Evolutionary conservation across 305 asterid genomes (phyloP).

Genomic region (Fraxinus platypoda): DNA sequence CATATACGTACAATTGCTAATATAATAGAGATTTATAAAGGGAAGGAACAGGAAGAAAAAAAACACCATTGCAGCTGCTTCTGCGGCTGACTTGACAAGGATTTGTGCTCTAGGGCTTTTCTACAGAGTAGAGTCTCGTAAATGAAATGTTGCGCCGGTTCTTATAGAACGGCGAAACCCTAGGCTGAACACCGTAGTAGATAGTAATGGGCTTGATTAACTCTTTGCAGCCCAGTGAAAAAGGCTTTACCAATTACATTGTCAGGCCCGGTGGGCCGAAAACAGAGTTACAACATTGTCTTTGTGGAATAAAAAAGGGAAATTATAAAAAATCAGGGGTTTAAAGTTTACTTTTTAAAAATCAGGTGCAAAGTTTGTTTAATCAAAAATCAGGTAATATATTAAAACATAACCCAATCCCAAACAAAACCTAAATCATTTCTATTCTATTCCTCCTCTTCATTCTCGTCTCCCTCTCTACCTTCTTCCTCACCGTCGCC

Average conservation of each 20-base stretch:
- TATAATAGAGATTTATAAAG: neutral
- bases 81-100: neutral
- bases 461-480: no score
- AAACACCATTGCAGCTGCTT: conserved; percentile 27
- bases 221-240: neutral
- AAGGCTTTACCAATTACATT: neutral
- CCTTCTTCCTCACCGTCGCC: no score
- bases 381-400: no score
- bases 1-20: neutral
- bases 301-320: no score
- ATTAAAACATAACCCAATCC: no score
- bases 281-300: no score
- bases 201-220: conserved; percentile 17
- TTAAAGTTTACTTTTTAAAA: no score
- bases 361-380: no score
- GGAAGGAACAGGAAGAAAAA: neutral
- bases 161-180: conserved; percentile 28
- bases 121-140: neutral
- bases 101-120: neutral
- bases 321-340: no score
- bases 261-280: neutral
- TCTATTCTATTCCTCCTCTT: no score
- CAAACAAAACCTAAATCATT: no score
- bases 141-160: neutral
- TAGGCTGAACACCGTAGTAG: neutral